Conservation (phyloP, 257 asterid genomes). For the Parsonsia alboflavescens region DNA sequence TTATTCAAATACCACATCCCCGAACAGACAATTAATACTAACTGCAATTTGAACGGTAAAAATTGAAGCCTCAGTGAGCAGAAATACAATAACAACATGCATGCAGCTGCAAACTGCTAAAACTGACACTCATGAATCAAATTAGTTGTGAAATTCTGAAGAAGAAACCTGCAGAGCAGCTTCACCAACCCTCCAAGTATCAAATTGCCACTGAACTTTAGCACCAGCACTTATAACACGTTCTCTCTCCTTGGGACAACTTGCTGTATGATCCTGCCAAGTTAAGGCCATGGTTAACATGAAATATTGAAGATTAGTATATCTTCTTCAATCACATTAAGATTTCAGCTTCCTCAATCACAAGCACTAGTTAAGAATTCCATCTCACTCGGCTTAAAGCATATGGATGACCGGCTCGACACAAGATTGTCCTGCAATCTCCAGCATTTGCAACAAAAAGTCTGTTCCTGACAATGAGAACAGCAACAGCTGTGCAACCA, state of each 20-base stretch:
- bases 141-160: neutral
- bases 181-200: conserved; percentile 92
- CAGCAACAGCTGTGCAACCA: conserved; percentile 89
- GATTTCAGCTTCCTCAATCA: neutral
- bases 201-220: conserved; percentile 77
- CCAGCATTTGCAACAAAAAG: conserved; percentile 96
- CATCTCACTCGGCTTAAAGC: conserved; percentile 81
- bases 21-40: neutral
- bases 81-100: neutral
- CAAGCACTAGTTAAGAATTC: neutral
- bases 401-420: conserved; percentile 65
- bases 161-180: conserved; percentile 87
- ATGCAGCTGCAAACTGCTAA: neutral
- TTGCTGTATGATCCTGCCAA: conserved; percentile 91
- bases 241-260: conserved; percentile 83
- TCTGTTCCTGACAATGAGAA: conserved; percentile 60
- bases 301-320: neutral
- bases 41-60: neutral
- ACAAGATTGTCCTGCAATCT: conserved; percentile 79
- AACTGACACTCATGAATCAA: neutral
- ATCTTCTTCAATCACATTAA: neutral
- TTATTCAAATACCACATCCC: neutral
- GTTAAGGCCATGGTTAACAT: conserved; percentile 25
- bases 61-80: neutral
- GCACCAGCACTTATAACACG: conserved; percentile 70